phyloP scores from a whole-genome alignment of 2,329 filamentous ascomycete species.

The Ceratocystis huliohia region DNA sequence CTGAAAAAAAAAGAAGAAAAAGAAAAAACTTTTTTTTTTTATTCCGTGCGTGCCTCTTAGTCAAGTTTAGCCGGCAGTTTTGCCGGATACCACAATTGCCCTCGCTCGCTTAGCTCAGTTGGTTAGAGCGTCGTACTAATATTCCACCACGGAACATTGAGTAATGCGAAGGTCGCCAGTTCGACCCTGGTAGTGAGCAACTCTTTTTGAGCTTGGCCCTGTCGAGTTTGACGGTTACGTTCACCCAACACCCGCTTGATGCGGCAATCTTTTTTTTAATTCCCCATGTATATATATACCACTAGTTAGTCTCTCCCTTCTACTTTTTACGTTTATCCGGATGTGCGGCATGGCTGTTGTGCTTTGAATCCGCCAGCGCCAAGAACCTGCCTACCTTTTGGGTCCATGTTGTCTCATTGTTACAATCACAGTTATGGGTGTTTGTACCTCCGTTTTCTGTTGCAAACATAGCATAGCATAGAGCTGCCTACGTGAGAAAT shows the following conservation, averaged over 20 bases:
- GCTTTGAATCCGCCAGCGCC: background rate
- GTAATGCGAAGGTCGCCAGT: conserved; percentile 21
- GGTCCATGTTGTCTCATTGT: too few relatives aligned
- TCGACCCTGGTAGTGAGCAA: conserved; percentile 21
- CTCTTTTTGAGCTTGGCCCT: background rate
- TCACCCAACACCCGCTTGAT: background rate
- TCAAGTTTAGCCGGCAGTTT: too few relatives aligned
- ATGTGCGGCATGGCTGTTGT: background rate
- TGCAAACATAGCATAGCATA: too few relatives aligned
- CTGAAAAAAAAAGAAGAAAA: too few relatives aligned
- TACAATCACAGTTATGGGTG: too few relatives aligned
- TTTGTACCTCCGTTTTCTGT: too few relatives aligned
- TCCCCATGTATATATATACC: too few relatives aligned
- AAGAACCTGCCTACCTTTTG: too few relatives aligned
- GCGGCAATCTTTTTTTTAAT: conserved; percentile 3
- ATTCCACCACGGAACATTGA: conserved; percentile 12
- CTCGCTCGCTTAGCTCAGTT: conserved; percentile 20
- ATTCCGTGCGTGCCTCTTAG: too few relatives aligned
- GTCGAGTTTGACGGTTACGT: background rate
- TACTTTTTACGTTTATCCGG: background rate
- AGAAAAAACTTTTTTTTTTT: too few relatives aligned
- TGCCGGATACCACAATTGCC: background rate
- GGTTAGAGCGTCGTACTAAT: conserved; percentile 21
- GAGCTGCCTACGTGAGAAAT: too few relatives aligned
- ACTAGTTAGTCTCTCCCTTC: background rate